Evolutionary conservation across 345 rosid genomes (phyloP).

Genomic region (Citrus cavaleriei): DNA sequence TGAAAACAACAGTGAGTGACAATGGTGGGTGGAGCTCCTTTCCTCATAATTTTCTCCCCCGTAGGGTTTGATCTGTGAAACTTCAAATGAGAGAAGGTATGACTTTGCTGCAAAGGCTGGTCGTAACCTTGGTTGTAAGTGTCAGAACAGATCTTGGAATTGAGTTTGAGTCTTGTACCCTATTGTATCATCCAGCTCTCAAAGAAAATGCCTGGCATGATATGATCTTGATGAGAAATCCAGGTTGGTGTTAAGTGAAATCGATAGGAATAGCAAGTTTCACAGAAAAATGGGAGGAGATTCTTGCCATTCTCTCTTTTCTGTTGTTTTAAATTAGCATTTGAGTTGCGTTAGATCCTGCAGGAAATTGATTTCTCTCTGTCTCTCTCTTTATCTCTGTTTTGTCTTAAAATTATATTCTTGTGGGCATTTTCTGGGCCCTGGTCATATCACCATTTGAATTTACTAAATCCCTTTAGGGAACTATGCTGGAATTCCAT

Average conservation of each 20-base stretch:
- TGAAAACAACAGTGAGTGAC: background rate
- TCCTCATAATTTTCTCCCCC: background rate
- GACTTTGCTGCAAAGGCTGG: background rate
- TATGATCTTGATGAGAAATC: background rate
- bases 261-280: background rate
- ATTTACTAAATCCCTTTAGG: background rate
- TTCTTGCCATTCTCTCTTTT: background rate
- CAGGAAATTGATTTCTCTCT: background rate
- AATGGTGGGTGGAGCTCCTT: background rate
- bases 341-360: background rate
- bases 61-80: background rate
- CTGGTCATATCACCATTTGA: background rate
- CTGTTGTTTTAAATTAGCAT: slow-evolving; percentile 2
- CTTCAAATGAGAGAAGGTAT: background rate
- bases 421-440: background rate
- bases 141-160: background rate
- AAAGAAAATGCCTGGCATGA: background rate
- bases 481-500: background rate
- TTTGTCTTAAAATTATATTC: background rate
- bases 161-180: background rate
- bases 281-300: background rate
- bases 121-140: background rate
- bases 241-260: background rate
- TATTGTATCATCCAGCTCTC: background rate
- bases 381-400: background rate